These are phyloP conservation scores for Candida incommunis DNA, from an alignment of 805 yeast genomes.

Conservation along the genomic window DNA sequence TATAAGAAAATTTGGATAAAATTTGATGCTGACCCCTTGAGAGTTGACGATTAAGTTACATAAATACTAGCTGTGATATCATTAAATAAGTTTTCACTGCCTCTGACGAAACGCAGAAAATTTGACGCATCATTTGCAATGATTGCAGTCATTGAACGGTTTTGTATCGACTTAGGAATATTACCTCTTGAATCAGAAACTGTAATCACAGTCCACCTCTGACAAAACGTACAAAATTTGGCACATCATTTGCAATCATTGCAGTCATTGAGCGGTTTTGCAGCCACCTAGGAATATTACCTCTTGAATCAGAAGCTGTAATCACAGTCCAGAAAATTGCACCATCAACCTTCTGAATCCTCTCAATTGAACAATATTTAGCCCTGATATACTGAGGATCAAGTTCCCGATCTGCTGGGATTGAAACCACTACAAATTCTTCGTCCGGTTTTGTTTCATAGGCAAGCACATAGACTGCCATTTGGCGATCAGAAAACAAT, in stretches of 20 bases:
- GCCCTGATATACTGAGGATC: conserved; percentile 12
- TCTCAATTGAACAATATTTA: conserved; percentile 19
- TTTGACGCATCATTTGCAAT: conserved; percentile 19
- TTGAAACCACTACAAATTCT: conserved; percentile 20
- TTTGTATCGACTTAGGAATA: conserved; percentile 22
- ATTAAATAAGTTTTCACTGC: no score
- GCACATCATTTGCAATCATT: conserved; percentile 18
- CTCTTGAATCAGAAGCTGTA: conserved; percentile 20
- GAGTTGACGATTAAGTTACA: no score
- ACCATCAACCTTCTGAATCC: conserved; percentile 8
- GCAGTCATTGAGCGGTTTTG: conserved; percentile 16
- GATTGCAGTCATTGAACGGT: conserved; percentile 13
- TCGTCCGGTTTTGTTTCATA: conserved; percentile 4
- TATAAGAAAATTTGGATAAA: no score
- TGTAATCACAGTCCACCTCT: conserved; percentile 20
- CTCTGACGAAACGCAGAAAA: no score
- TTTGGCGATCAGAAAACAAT: conserved; percentile 16
- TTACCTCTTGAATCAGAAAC: conserved; percentile 21
- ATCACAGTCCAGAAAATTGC: conserved; percentile 22
- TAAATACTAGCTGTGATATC: no score
- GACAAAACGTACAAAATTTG: no score
- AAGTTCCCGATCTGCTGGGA: conserved; percentile 13
- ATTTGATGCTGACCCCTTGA: no score
- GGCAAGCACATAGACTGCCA: conserved; percentile 17
- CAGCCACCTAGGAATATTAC: conserved; percentile 20